Base-by-base conservation (phyloP, 2,329 filamentous ascomycete genomes). In the Calonectria hongkongensis region DNA sequence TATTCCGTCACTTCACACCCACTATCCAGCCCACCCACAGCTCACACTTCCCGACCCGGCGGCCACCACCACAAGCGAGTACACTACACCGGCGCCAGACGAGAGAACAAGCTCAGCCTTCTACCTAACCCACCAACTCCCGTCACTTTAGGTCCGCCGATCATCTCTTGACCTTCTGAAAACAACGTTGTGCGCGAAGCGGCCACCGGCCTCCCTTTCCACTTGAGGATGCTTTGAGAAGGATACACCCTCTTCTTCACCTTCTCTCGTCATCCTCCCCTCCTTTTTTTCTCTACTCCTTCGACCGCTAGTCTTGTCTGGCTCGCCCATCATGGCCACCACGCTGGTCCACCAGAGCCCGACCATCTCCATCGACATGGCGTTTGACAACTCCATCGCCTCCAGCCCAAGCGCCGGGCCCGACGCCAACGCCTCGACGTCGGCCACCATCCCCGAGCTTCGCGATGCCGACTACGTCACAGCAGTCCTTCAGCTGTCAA, bases 381-480 rank as follows among this genome's bases (percentile, higher is more conserved):
- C 76, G 28, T 67, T 71, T 33, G 51, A 71, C 62, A 75, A 48
- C 74, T 74, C 75, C 66, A 74, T 45, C 64, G 71, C 68, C 65
- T 75, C 65, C 45, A 75, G 28, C 74, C 72, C 45, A 68, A 68
- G 69, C 73, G 71, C 73, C 72, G 60, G 70, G 66, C 68, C 63
- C 65, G 71, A 74, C 68, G 68, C 70, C 68, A 72, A 64, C 30
- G 27, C 51, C 10, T 43, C 41, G 6, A n/a, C 51, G n/a, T 36
- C 47, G 70, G 71, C 74, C 68, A 74, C 72, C 70, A 70, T 81
- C n/a, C 81, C 84, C 68, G 86, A 88, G 72, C 81, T 87, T 54
- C 80, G 79, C 78, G 84, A 87, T 51, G 78, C 76, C 66, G 82
- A 82, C 36, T 88, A 87, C 72, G 75, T 82, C 64, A 75, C 79